A percentile compares a stretch with the other conserved stretches of the same genome.
Conservation (phyloP, 1,139 yeast genomes). For the Suhomyces yuchorum region DNA sequence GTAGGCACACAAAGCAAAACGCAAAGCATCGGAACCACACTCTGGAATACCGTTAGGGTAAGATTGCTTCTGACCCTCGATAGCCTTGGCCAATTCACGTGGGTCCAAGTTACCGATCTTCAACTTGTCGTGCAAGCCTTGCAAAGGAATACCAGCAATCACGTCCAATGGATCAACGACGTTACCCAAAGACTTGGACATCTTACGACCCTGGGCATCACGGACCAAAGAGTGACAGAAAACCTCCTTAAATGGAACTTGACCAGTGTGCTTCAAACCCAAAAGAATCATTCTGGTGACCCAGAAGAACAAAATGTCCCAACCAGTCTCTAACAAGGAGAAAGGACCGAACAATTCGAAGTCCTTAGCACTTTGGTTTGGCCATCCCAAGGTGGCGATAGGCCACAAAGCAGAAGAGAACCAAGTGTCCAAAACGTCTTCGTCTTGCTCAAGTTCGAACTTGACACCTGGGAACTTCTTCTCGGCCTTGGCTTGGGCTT, state of each 20-base stretch:
- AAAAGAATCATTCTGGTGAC: slow-evolving; percentile 94
- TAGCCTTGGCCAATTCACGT: slow-evolving; percentile 83
- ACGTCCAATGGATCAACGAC: slow-evolving; percentile 96
- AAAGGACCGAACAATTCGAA: slow-evolving; percentile 81
- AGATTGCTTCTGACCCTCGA: slow-evolving; percentile 81
- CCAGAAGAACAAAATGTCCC: slow-evolving; percentile 99
- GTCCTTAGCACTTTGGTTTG: slow-evolving; percentile 66
- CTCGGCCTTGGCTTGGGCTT: slow-evolving; percentile 81
- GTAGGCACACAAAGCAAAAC: slow-evolving; percentile 98
- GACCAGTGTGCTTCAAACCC: slow-evolving; percentile 87
- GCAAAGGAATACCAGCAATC: slow-evolving; percentile 80
- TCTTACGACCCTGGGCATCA: slow-evolving; percentile 98
- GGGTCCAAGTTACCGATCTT: slow-evolving; percentile 85
- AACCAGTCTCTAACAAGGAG: slow-evolving; percentile 95
- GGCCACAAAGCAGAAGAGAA: slow-evolving; percentile 99
- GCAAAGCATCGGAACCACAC: slow-evolving; percentile 98
- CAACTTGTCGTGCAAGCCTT: slow-evolving; percentile 78
- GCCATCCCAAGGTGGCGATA: slow-evolving; percentile 96
- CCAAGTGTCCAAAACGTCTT: slow-evolving; percentile 98
- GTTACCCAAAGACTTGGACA: slow-evolving; percentile 97
- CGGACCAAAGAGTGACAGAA: slow-evolving; percentile 98
- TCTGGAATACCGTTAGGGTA: slow-evolving; percentile 98
- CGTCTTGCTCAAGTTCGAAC: slow-evolving; percentile 88
- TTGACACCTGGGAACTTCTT: slow-evolving; percentile 68
- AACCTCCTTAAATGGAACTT: slow-evolving; percentile 91